These are phyloP conservation scores for Saccharomycopsis fodiens DNA, from an alignment of 805 yeast species.

Conservation along the genomic window DNA sequence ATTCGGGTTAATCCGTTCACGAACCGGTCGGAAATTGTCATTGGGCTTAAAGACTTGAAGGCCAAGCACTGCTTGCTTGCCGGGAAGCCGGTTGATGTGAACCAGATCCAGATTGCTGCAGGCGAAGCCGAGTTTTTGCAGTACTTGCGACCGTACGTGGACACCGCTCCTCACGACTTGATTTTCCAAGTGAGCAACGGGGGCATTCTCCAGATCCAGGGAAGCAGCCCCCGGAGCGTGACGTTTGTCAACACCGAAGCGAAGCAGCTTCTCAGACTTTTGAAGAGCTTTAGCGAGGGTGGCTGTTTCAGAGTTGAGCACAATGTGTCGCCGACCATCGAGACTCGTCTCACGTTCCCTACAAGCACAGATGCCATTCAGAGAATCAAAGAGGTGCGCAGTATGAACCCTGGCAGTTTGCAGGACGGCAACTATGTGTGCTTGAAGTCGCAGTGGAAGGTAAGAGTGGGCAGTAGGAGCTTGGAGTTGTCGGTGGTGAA, in stretches of 20 bases:
- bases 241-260: conserved; percentile 8
- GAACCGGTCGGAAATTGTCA: conserved; percentile 46
- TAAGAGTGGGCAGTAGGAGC: neutral
- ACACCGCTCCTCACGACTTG: conserved; percentile 1
- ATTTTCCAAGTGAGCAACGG: conserved; percentile 5
- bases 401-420: neutral
- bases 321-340: neutral
- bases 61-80: conserved; percentile 22
- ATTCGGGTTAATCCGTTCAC: conserved; percentile 47
- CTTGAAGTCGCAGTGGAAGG: conserved; percentile 12
- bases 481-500: conserved; percentile 4
- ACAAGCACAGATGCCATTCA: neutral
- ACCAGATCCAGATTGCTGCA: neutral
- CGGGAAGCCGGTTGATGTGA: neutral
- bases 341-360: neutral
- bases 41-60: conserved; percentile 41
- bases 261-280: neutral
- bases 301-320: neutral
- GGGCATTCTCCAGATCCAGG: conserved; percentile 6
- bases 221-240: neutral
- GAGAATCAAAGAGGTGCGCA: neutral
- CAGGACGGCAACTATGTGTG: neutral
- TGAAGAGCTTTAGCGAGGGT: neutral
- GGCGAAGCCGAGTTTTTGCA: neutral
- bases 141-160: conserved; percentile 12